Percentiles rank a stretch among this genome's conserved stretches.
Conservation (phyloP, 2,329 filamentous ascomycete species). For the Davidsoniella neocaledoniae region DNA sequence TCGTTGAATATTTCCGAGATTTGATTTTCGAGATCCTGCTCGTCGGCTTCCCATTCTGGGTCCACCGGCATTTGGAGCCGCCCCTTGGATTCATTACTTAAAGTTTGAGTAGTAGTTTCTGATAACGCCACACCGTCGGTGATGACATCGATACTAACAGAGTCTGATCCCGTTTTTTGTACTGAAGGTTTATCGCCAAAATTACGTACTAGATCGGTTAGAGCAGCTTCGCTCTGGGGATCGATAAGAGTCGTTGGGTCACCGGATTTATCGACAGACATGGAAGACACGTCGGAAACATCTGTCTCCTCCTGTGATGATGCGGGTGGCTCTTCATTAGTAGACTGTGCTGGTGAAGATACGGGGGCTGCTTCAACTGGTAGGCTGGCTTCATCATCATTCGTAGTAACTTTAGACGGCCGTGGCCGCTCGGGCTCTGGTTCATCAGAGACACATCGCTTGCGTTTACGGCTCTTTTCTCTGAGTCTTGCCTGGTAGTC, state of each 20-base stretch:
- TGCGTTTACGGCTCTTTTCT: slow-evolving; percentile 31
- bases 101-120: not conserved
- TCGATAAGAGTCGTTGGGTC: slow-evolving; percentile 9
- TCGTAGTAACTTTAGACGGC: not conserved
- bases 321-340: not conserved
- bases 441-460: slow-evolving; percentile 23
- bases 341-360: not conserved
- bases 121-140: too few species aligned
- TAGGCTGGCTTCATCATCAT: not conserved
- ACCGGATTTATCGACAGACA: slow-evolving; percentile 15
- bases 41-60: slow-evolving; percentile 45
- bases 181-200: slow-evolving; percentile 23
- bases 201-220: slow-evolving; percentile 27
- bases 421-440: slow-evolving; percentile 14
- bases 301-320: not conserved
- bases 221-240: slow-evolving; percentile 16
- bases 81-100: slow-evolving; percentile 15
- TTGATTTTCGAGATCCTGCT: slow-evolving; percentile 49
- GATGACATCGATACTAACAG: too few species aligned
- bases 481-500: slow-evolving; percentile 38
- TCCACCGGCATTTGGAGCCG: slow-evolving; percentile 35
- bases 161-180: too few species aligned
- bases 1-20: slow-evolving; percentile 55
- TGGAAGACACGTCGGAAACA: not conserved
- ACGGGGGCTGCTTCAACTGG: slow-evolving; percentile 5